phyloP scores from a whole-genome alignment of 805 yeast species.

The Metschnikowia baotianmanensis region DNA sequence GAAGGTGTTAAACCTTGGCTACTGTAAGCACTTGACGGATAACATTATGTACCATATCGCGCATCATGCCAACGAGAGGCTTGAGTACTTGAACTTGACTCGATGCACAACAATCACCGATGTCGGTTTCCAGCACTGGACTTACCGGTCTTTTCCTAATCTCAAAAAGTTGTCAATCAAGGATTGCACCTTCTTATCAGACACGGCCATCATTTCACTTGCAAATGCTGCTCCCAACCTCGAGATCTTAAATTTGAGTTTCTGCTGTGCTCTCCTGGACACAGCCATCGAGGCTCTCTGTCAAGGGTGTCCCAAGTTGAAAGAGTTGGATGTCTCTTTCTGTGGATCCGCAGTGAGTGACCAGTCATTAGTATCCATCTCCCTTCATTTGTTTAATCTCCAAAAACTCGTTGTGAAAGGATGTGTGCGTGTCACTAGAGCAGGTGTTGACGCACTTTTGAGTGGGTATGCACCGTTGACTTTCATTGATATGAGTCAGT shows the following conservation, averaged over 20 bases:
- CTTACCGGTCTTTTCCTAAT: conserved; percentile 51
- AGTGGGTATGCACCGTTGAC: conserved; percentile 53
- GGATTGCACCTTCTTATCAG: conserved; percentile 74
- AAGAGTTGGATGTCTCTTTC: conserved; percentile 58
- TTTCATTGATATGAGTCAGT: conserved; percentile 63
- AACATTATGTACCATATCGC: conserved; percentile 63
- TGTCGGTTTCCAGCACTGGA: conserved; percentile 67
- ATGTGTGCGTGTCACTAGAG: conserved; percentile 72
- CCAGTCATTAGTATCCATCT: conserved; percentile 58
- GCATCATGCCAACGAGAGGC: conserved; percentile 50
- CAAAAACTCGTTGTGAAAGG: conserved; percentile 57
- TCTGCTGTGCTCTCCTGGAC: conserved; percentile 75
- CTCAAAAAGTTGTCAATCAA: conserved; percentile 53
- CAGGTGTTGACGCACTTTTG: conserved; percentile 68
- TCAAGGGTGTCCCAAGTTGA: conserved; percentile 59
- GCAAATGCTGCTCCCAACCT: conserved; percentile 61
- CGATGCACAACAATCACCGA: conserved; percentile 80
- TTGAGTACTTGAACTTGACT: conserved; percentile 59
- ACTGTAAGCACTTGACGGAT: conserved; percentile 75
- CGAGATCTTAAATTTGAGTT: conserved; percentile 58
- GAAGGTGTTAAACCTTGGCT: conserved; percentile 56
- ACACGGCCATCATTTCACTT: conserved; percentile 58
- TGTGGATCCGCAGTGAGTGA: conserved; percentile 83
- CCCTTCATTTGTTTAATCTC: conserved; percentile 50
- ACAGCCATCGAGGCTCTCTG: conserved; percentile 64